Conservation (phyloP, 371 early-diverging fungal species). For the Apophysomyces sp. region DNA sequence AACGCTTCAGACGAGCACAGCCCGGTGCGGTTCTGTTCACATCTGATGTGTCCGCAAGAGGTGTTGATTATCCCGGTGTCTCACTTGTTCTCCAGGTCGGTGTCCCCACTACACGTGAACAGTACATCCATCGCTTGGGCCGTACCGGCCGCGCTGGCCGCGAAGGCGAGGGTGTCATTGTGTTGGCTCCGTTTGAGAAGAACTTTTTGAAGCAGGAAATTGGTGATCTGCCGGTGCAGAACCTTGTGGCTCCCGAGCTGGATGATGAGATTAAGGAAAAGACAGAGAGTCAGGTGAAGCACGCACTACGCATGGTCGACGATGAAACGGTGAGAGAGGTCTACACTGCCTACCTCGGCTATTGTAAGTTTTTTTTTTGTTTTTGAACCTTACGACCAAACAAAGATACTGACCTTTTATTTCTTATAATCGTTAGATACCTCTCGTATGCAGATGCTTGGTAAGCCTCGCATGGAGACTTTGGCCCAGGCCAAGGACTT, state of each 20-base stretch:
- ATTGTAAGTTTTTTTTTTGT: conserved; percentile 49
- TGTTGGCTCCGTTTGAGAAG: conserved; percentile 86
- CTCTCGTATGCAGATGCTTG: conserved; percentile 40
- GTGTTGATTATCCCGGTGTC: conserved; percentile 98
- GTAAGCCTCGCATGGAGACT: conserved; percentile 37
- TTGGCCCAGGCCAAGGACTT: conserved; percentile 42
- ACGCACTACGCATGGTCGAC: conserved; percentile 27
- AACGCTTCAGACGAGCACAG: conserved; percentile 69
- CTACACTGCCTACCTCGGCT: conserved; percentile 68
- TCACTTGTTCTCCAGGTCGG: conserved; percentile 95
- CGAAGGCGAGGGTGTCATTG: conserved; percentile 83
- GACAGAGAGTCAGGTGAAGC: conserved; percentile 17
- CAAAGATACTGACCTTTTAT: conserved; percentile 6
- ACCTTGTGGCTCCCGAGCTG: conserved; percentile 41
- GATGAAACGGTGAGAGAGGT: conserved; percentile 52
- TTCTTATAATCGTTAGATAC: conserved; percentile 26
- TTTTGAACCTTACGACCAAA: conserved; percentile 3
- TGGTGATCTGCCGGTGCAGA: conserved; percentile 50
- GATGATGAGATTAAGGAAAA: conserved; percentile 29
- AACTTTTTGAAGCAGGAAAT: conserved; percentile 58
- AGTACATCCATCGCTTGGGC: conserved; percentile 98
- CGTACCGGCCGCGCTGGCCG: conserved; percentile 98
- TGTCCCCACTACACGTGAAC: conserved; percentile 85
- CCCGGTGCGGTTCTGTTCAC: conserved; percentile 84
- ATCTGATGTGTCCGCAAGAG: conserved; percentile 99